Evolutionary conservation across 805 yeast species (phyloP).

Genomic region (Candida peoriensis): DNA sequence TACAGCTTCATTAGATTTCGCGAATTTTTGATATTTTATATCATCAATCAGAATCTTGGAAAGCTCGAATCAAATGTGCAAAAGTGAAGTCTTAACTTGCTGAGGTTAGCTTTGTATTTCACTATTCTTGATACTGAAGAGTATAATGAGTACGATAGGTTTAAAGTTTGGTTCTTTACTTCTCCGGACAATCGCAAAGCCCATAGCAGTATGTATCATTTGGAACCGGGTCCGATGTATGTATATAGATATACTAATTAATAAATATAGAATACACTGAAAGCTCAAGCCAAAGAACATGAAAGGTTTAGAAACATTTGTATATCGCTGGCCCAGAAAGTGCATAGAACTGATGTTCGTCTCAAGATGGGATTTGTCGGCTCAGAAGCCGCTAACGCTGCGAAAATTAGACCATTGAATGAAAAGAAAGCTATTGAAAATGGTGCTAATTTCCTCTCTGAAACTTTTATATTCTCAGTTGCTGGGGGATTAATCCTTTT

Average conservation of each 20-base stretch:
- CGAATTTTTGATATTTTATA: no score
- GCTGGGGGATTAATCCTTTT: constrained; percentile 73
- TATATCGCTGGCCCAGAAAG: constrained; percentile 63
- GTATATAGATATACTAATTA: no score
- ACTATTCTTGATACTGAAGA: no score
- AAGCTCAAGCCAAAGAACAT: constrained; percentile 71
- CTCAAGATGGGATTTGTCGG: constrained; percentile 57
- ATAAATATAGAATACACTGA: constrained; percentile 47
- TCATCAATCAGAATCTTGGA: no score
- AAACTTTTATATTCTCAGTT: constrained; percentile 69
- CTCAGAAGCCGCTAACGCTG: constrained; percentile 22
- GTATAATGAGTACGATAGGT: constrained; percentile 82
- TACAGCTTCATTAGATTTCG: no score
- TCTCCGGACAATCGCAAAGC: constrained; percentile 73
- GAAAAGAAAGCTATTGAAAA: constrained; percentile 77
- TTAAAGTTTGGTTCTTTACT: constrained; percentile 67
- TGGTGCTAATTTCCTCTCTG: constrained; percentile 78
- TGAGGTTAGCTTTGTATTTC: no score
- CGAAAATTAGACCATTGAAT: constrained; percentile 69
- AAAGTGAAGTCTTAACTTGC: no score
- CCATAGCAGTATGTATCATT: constrained; percentile 58
- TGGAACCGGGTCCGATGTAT: no score
- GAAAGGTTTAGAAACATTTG: constrained; percentile 57
- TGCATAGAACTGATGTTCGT: constrained; percentile 61
- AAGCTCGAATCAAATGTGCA: no score